Percentiles rank a stretch among this genome's conserved stretches.
Conservation (phyloP, 2,329 filamentous ascomycete species). For the Aspergillus sp. region DNA sequence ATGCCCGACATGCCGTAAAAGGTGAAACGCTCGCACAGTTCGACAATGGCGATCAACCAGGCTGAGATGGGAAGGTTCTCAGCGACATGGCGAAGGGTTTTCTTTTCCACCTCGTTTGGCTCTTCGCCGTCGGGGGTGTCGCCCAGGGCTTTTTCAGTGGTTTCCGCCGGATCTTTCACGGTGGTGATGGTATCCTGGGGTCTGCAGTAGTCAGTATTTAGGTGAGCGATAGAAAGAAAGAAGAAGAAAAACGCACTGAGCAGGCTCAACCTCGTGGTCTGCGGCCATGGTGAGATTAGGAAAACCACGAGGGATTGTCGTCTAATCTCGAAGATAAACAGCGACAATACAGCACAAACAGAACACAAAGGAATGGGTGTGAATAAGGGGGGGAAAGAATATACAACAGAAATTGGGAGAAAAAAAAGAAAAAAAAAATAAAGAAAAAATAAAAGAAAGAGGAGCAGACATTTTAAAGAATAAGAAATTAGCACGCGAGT, state of each 20-base stretch:
- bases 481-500: slow-evolving; percentile 1
- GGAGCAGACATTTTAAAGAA: not conserved
- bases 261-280: slow-evolving; percentile 22
- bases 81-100: slow-evolving; percentile 46
- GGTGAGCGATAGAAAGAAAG: not conserved
- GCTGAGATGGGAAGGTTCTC: slow-evolving; percentile 51
- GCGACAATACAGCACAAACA: too few relatives aligned
- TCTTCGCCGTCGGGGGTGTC: slow-evolving; percentile 44
- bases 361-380: not conserved
- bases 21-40: slow-evolving; percentile 53
- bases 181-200: slow-evolving; percentile 13
- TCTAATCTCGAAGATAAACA: too few relatives aligned
- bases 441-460: not conserved
- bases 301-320: too few relatives aligned
- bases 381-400: not conserved
- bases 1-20: slow-evolving; percentile 51
- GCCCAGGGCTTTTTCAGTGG: slow-evolving; percentile 25
- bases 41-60: slow-evolving; percentile 52
- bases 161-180: slow-evolving; percentile 18
- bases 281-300: slow-evolving; percentile 18
- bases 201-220: slow-evolving; percentile 7
- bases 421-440: not conserved
- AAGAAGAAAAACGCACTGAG: not conserved
- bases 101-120: slow-evolving; percentile 48
- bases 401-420: not conserved